phyloP scores from a whole-genome alignment of 2,329 filamentous ascomycete species.

The Monilinia aucupariae region DNA sequence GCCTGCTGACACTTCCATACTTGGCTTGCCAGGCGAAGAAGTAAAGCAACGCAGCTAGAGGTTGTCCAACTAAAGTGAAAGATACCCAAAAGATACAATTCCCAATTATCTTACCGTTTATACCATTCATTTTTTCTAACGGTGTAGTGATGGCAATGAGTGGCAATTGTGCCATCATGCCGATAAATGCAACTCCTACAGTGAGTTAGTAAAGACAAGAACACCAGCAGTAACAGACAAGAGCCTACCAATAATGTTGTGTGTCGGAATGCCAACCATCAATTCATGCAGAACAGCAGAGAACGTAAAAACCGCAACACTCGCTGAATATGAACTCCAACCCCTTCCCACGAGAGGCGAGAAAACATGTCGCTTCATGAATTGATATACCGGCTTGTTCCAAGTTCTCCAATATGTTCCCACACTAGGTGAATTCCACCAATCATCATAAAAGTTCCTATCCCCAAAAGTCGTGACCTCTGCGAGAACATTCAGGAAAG shows the following conservation, averaged over 20 bases:
- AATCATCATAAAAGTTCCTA: constrained; percentile 91
- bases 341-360: constrained; percentile 81
- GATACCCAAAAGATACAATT: constrained; percentile 96
- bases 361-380: constrained; percentile 93
- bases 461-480: constrained; percentile 89
- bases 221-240: neutral
- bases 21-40: constrained; percentile 99
- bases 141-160: constrained; percentile 76
- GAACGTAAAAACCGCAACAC: constrained; percentile 77
- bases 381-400: constrained; percentile 97
- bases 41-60: constrained; percentile 84
- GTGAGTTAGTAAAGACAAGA: constrained; percentile 25
- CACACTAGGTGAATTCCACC: constrained; percentile 91
- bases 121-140: constrained; percentile 71
- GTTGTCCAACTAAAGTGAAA: constrained; percentile 93
- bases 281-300: constrained; percentile 89
- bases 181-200: constrained; percentile 79
- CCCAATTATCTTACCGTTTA: constrained; percentile 72
- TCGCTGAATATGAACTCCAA: constrained; percentile 65
- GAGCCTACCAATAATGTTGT: constrained; percentile 77
- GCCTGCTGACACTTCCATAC: constrained; percentile 71
- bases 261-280: constrained; percentile 87
- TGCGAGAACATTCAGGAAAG: constrained; percentile 81
- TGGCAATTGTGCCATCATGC: constrained; percentile 91
- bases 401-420: constrained; percentile 91